Percentiles rank a stretch among this genome's conserved stretches.
Conservation (phyloP, 108 stramenopile species). For the Chaetoceros muelleri region DNA sequence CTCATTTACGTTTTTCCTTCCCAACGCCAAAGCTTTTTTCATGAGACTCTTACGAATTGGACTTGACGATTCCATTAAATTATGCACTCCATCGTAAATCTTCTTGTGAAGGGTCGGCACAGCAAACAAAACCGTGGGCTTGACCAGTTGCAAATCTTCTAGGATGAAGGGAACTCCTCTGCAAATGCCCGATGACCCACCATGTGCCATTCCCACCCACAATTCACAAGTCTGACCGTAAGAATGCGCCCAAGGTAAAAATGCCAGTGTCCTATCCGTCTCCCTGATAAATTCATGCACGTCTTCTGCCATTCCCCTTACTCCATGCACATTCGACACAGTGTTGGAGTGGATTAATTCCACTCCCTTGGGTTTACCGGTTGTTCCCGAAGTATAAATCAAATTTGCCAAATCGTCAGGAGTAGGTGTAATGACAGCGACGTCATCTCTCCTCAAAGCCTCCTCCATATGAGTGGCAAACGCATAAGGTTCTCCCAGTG, state of each 20-base stretch:
- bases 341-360: conserved; percentile 86
- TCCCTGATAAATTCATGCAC: conserved; percentile 55
- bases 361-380: conserved; percentile 92
- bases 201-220: conserved; percentile 75
- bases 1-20: conserved; percentile 38
- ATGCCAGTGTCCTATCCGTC: conserved; percentile 70
- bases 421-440: conserved; percentile 34
- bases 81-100: conserved; percentile 89
- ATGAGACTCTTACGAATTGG: conserved; percentile 55
- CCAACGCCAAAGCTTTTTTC: conserved; percentile 54
- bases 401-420: conserved; percentile 85
- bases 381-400: conserved; percentile 95
- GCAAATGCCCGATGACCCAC: conserved; percentile 79
- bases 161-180: conserved; percentile 66
- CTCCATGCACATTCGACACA: conserved; percentile 67
- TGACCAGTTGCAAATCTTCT: conserved; percentile 65
- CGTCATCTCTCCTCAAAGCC: conserved; percentile 16
- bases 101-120: conserved; percentile 93
- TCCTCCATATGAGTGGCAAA: conserved; percentile 49
- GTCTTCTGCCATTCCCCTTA: conserved; percentile 53
- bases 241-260: conserved; percentile 94
- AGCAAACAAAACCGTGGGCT: conserved; percentile 77
- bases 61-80: conserved; percentile 55
- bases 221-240: conserved; percentile 91
- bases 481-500: conserved; percentile 57